phyloP scores from a whole-genome alignment of 306 rosid genomes.

The Vigna nakashimae region DNA sequence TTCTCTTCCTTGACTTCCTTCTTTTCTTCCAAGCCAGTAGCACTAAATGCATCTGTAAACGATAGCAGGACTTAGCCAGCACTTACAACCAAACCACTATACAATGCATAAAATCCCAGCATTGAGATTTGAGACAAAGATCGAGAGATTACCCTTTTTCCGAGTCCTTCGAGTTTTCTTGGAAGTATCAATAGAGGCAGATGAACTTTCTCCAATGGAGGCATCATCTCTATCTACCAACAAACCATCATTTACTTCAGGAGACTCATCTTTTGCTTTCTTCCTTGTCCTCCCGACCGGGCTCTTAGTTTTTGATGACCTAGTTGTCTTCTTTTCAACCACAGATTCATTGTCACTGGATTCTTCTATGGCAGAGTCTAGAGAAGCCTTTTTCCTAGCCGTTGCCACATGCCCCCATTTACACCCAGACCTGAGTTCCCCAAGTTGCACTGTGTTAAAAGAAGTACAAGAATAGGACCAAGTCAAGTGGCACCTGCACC shows the following conservation, averaged over 20 bases:
- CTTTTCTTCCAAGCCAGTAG: constrained; percentile 62
- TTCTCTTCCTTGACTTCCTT: constrained; percentile 58
- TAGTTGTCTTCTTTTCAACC: constrained; percentile 62
- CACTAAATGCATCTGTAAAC: constrained; percentile 60
- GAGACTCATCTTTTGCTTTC: constrained; percentile 51
- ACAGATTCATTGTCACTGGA: constrained; percentile 62
- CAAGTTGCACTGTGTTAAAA: constrained; percentile 55
- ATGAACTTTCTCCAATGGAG: constrained; percentile 51
- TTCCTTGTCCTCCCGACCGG: constrained; percentile 49
- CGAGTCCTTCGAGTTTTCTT: constrained; percentile 61
- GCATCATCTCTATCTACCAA: constrained; percentile 49
- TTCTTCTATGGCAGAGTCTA: constrained; percentile 51
- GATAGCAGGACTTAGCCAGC: constrained; percentile 43
- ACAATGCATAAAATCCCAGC: constrained; percentile 28
- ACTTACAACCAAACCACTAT: constrained; percentile 37
- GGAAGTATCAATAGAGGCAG: constrained; percentile 53
- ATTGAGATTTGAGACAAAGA: constrained; percentile 22
- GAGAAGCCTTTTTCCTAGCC: constrained; percentile 70
- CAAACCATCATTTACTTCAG: constrained; percentile 48
- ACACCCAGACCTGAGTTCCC: constrained; percentile 52
- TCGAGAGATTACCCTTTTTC: constrained; percentile 62
- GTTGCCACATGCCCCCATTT: constrained; percentile 64
- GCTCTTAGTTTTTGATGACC: constrained; percentile 60
- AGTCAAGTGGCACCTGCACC: constrained; percentile 64
- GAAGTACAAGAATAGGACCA: constrained; percentile 49